phyloP scores from a whole-genome alignment of 1,284 basidiomycete genomes.

The Leucocoprinus gongylophorus region DNA sequence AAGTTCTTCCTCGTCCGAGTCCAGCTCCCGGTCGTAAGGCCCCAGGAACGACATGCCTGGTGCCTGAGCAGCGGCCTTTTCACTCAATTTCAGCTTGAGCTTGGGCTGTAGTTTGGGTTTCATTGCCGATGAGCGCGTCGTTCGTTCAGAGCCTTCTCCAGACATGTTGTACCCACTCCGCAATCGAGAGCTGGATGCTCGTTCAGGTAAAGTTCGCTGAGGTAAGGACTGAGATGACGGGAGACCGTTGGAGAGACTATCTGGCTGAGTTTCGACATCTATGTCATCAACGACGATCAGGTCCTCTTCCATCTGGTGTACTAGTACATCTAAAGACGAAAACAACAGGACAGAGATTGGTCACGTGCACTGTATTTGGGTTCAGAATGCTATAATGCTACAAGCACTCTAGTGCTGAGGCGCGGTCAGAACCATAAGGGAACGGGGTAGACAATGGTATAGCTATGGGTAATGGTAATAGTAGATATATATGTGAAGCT shows the following conservation, averaged over 20 bases:
- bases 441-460: too few species aligned
- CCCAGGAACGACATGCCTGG: conserved; percentile 80
- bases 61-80: conserved; percentile 68
- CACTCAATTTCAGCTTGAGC: conserved; percentile 77
- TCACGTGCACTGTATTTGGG: background rate
- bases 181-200: conserved; percentile 37
- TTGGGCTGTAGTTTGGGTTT: conserved; percentile 58
- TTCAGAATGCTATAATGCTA: too few species aligned
- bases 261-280: conserved; percentile 27
- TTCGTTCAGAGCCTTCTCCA: conserved; percentile 35
- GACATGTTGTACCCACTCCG: conserved; percentile 30
- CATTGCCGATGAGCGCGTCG: conserved; percentile 41
- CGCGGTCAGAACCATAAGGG: too few species aligned
- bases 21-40: conserved; percentile 88
- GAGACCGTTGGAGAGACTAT: conserved; percentile 18
- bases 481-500: too few species aligned
- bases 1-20: conserved; percentile 91
- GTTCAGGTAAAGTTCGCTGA: conserved; percentile 30
- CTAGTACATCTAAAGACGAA: background rate
- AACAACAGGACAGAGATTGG: background rate
- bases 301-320: conserved; percentile 49
- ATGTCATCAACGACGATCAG: conserved; percentile 60
- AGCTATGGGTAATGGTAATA: too few species aligned
- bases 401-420: too few species aligned
- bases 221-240: conserved; percentile 17